A percentile compares a stretch with the other conserved stretches of the same genome.
phyloP scores from a whole-genome alignment of 306 rosid genomes.

The Dryas octopetala region DNA sequence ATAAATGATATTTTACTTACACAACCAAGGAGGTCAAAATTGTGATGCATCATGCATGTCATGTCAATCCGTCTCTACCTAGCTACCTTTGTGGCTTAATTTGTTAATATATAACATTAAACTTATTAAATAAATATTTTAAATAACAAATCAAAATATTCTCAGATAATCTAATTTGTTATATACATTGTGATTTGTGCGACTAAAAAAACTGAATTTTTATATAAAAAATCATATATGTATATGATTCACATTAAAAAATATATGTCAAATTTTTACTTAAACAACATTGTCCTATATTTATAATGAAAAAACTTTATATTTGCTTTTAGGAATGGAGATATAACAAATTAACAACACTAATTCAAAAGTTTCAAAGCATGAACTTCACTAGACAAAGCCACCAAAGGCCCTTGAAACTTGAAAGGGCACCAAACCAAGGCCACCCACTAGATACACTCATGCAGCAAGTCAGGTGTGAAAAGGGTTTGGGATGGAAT shows the following conservation, averaged over 20 bases:
- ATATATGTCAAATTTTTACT: too few relatives aligned
- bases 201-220: too few relatives aligned
- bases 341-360: too few relatives aligned
- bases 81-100: too few relatives aligned
- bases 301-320: too few relatives aligned
- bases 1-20: neutral
- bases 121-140: neutral
- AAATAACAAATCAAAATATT: too few relatives aligned
- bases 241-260: too few relatives aligned
- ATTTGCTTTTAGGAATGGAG: too few relatives aligned
- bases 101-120: neutral
- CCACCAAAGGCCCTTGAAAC: neutral
- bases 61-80: neutral
- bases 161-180: too few relatives aligned
- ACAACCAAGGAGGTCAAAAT: neutral
- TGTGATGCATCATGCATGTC: neutral
- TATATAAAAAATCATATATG: too few relatives aligned
- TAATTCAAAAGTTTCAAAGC: neutral
- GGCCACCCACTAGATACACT: neutral
- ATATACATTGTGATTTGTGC: too few relatives aligned
- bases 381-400: neutral
- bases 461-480: slow-evolving; percentile 31
- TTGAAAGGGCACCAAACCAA: neutral
- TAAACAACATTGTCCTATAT: too few relatives aligned
- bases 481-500: slow-evolving; percentile 27